Evolutionary conservation across 1,284 basidiomycete genomes (phyloP), one percentile per base, ranked within the genome.

Genomic region (Kalmanozyma brasiliensis): DNA sequence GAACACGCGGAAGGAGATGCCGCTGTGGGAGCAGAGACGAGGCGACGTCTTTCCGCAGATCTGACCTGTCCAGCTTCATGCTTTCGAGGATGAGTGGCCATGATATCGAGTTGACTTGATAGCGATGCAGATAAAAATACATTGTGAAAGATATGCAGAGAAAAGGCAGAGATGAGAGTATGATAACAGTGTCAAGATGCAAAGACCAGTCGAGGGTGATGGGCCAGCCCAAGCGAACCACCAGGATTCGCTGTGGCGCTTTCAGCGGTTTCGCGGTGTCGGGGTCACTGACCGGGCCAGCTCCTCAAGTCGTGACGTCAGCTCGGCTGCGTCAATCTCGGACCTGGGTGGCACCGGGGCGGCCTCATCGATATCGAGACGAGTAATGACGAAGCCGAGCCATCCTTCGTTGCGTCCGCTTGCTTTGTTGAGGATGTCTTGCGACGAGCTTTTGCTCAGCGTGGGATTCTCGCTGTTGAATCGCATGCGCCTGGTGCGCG

Each of bases 21-120:
- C 80, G 10, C 53, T 82, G 1, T 77, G 78, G 77, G 20, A 64
- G 3, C 78, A 82, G 48, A 47, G 80, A 19, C 58, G 80, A 10
- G 45, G 36, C n/a, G 80, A 82, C 46, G 35, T 82, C 19, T 82
- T 80, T 48, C 52, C 66, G 7, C 45, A 64, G 19, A 30, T 72
- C 4, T 74, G 59, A 22, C n/a, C n/a, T n/a, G 14, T 16, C n/a
- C 8, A 6, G 11, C 16, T 14, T 8, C 29, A 33, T 22, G 6
- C 8, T 19, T 9, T 22, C 20, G 10, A 20, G 8, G 3, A 22
- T 8, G 38, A 24, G 11, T 26, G 30, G 29, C 17, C 41, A 14
- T 24, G 19, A 41, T n/a, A n/a, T n/a, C n/a, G n/a, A 35, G 41
- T 37, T 33, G 24, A 49, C 36, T 29, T 36, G 38, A 36, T n/a